Base-by-base conservation (phyloP, 2,329 filamentous ascomycete species). In the Talaromyces verruculosus region DNA sequence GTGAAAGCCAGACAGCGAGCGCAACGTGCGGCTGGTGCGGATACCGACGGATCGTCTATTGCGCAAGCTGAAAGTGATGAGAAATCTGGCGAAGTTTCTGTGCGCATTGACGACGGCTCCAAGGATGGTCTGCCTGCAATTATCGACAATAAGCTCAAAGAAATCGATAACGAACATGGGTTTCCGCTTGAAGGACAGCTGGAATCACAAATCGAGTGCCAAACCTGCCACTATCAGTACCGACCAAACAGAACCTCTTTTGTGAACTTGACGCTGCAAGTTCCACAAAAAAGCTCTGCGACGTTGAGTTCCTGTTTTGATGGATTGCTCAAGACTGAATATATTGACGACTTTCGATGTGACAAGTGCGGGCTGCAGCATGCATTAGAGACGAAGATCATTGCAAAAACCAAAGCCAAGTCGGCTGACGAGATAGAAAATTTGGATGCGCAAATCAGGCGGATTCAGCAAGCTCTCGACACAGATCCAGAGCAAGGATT, bases 341-440 rank as follows among this genome's bases (percentile, higher is more conserved):
- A 93, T 75, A 97, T 99, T 70, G 94, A 98, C 69, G 95, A 97
- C 76, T 99, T 96, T 83, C 93, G 91, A 71, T 99, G 95, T 80
- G 95, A 97, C 72, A 91, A 89, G 79, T 99, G 95, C 75, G 88
- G 93, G 25, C 83, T 99, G n/a, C 79, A 91, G 51, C 91, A 97
- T 76, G 93, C 93, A 3, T 80, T 91, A 63, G 82, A 88, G 35
- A 78, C 84, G 61, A 86, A 92, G 69, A 81, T 87, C 68, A 80
- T 83, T 6, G 88, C 92, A 68, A 75, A 89, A 39, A 78, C 81
- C 39, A 85, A 81, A 64, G 83, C 85, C 3, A 83, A 77, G 25
- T 85, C 86, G 0, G 82, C 85, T 5, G 76, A 76, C 22, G 86
- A 85, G 69, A 85, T 80, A 71, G 75, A 78, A 43, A 79, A 77